These are phyloP conservation scores for Eucalyptus viminalis DNA, from an alignment of 345 rosid genomes.

Conservation along the genomic window DNA sequence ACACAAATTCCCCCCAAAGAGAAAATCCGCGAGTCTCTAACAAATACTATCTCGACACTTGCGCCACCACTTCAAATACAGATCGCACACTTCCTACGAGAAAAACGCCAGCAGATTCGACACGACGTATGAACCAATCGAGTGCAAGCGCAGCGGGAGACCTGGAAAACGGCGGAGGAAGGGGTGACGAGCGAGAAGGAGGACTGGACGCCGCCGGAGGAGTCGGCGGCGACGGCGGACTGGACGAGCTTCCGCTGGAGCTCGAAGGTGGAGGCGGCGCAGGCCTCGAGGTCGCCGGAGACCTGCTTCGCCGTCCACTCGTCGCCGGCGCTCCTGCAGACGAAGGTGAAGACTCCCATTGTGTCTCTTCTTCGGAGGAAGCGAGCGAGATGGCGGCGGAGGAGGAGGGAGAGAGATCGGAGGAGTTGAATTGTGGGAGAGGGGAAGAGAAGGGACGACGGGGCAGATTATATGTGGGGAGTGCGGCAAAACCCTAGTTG, in stretches of 20 bases:
- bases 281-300: slow-evolving; percentile 66
- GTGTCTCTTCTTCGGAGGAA: not conserved
- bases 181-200: slow-evolving; percentile 72
- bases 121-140: not conserved
- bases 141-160: not conserved
- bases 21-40: not conserved
- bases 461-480: not conserved
- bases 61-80: not conserved
- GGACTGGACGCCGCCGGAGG: slow-evolving; percentile 70
- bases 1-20: not conserved
- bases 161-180: slow-evolving; percentile 77
- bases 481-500: not conserved
- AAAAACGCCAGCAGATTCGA: not conserved
- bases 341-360: not conserved
- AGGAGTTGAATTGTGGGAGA: not conserved
- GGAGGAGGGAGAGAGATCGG: not conserved
- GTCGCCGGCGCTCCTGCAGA: slow-evolving; percentile 5
- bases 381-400: not conserved
- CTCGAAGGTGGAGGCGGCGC: slow-evolving; percentile 47
- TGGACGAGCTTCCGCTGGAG: slow-evolving; percentile 78
- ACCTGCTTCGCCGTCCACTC: slow-evolving; percentile 37
- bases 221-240: slow-evolving; percentile 41
- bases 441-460: not conserved
- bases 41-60: not conserved
- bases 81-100: not conserved